Conservation (phyloP, 495 filamentous ascomycete species). For the Podospora australis region DNA sequence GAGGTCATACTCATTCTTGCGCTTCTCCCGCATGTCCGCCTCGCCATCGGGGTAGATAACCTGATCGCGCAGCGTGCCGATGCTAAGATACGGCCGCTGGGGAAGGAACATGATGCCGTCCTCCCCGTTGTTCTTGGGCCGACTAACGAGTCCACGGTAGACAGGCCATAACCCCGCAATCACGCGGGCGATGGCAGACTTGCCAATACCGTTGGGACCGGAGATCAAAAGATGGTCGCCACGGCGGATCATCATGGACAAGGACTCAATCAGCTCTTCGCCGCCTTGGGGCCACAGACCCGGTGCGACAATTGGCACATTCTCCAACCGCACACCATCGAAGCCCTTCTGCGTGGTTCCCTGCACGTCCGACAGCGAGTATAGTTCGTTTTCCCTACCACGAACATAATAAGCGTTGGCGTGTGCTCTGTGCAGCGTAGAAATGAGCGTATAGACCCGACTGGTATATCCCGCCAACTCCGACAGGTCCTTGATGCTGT, state of each 20-base stretch:
- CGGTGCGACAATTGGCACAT: conserved; percentile 88
- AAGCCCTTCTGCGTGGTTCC: conserved; percentile 91
- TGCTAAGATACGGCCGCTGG: conserved; percentile 86
- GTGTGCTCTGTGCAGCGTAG: conserved; percentile 88
- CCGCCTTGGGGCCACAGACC: conserved; percentile 76
- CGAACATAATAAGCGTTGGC: conserved; percentile 76
- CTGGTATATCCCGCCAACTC: conserved; percentile 94
- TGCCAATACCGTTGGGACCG: conserved; percentile 91
- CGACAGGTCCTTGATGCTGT: conserved; percentile 95
- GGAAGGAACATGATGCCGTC: conserved; percentile 98
- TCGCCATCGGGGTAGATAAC: conserved; percentile 97
- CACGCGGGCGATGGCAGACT: conserved; percentile 81
- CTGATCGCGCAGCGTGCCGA: conserved; percentile 94
- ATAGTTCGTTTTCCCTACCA: conserved; percentile 66
- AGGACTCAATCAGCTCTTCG: conserved; percentile 79
- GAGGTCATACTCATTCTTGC: conserved; percentile 66
- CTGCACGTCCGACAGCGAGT: conserved; percentile 82
- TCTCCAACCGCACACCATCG: conserved; percentile 87
- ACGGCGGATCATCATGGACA: conserved; percentile 79
- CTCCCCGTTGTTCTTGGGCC: conserved; percentile 69
- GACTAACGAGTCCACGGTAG: conserved; percentile 82
- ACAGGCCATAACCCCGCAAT: conserved; percentile 94
- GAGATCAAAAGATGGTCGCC: conserved; percentile 94
- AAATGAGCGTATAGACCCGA: conserved; percentile 90
- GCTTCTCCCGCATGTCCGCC: conserved; percentile 82